Evolutionary conservation across 371 early-diverging fungal genomes (phyloP), one percentile per base, ranked within the genome.

Genomic region (Actinomortierella wolfii): DNA sequence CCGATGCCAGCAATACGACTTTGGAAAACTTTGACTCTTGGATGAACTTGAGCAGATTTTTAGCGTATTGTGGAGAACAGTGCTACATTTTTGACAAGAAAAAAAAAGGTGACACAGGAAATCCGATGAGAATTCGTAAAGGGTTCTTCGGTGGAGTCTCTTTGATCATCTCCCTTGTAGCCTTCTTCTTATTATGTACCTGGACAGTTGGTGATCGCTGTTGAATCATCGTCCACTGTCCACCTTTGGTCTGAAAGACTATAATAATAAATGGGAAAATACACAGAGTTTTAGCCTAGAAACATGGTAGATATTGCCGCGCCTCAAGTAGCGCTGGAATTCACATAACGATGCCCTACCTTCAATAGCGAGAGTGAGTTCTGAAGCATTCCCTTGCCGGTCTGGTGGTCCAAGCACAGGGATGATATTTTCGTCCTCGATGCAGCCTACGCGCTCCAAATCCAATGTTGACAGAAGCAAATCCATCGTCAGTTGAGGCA

Each of bases 401-500:
- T 80, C 78, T 9, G 61, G 58, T 42, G 71, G 62, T 17, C 71
- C 71, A 2, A 70, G 46, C 24, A 92, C 77, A 3, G 90, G 87
- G 47, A 86, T 71, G 3, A 91, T 77, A 3, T 79, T 74, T 20
- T 80, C 71, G 44, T 81, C 79, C 54, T 89, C 85, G 29, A 92
- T 60, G 44, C 81, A 82, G 8, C 93, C 93, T 39, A 90, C 79
- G 6, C 90, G 83, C 43, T 82, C 68, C 7, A 90, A 68, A n/a
- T 74, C 49, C 11, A 90, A 73, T 1, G 91, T 90, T 50, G 86
- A 82, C 47, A 91, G 82, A 0, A 91, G 60, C 40, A 93, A 78
- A 79, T 93, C 93, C 21, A 83, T 78, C 0, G 86, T 73, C 25
- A 92, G 75, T 67, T 93, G 93, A 43, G 92, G 91, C 24, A 92